These are phyloP conservation scores for Nakataea oryzae DNA, from an alignment of 2,329 filamentous ascomycete genomes.

Conservation along the genomic window DNA sequence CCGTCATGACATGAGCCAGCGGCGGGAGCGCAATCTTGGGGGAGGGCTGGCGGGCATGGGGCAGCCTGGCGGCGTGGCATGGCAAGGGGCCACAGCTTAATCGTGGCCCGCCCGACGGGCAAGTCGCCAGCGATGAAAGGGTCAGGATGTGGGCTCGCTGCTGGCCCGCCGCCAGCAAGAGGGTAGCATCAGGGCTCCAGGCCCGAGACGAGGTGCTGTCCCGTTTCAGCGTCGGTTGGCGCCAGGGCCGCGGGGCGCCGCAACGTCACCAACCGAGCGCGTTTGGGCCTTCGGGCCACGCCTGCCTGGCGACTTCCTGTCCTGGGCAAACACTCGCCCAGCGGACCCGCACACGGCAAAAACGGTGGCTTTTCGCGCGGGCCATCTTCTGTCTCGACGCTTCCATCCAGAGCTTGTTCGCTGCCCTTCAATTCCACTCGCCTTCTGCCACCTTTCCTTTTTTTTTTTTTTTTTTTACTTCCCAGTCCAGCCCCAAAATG, in stretches of 20 bases:
- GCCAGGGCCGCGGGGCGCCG: too few relatives aligned
- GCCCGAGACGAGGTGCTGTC: neutral
- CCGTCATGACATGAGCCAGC: neutral
- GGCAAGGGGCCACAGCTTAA: neutral
- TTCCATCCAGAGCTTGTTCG: too few relatives aligned
- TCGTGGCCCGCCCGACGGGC: too few relatives aligned
- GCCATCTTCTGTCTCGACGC: too few relatives aligned
- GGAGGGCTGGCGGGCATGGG: neutral
- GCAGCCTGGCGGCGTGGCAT: too few relatives aligned
- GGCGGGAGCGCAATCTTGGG: neutral
- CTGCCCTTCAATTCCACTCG: neutral
- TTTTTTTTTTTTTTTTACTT: neutral
- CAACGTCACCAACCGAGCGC: neutral
- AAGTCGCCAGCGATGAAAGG: neutral
- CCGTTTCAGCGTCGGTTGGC: neutral
- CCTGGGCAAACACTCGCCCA: neutral
- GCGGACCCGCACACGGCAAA: neutral
- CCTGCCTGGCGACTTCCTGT: neutral
- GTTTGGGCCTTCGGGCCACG: neutral
- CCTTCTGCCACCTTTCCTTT: neutral
- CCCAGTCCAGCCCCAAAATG: neutral
- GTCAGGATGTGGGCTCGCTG: neutral
- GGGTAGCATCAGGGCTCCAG: neutral
- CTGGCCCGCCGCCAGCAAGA: neutral
- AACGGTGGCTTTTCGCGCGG: too few relatives aligned